phyloP scores from a whole-genome alignment of 768 basidiomycete genomes.

The Mycena leptocephala region DNA sequence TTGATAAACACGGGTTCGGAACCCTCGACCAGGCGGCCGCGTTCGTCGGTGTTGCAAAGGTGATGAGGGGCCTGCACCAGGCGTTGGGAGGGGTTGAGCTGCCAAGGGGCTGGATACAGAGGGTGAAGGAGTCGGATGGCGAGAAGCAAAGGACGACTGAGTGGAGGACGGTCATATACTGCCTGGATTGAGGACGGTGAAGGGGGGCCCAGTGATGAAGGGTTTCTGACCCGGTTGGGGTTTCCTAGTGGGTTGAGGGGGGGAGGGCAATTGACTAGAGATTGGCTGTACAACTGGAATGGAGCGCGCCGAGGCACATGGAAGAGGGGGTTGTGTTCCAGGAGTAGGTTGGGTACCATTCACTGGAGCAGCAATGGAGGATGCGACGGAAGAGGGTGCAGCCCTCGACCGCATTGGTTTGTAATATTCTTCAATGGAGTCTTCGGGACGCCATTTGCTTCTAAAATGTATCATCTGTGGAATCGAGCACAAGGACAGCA shows the following conservation, averaged over 20 bases:
- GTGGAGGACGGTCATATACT: conserved; percentile 33
- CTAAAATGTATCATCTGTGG: no score
- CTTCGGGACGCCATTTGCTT: conserved; percentile 68
- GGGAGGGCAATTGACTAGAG: conserved; percentile 8
- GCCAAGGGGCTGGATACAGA: conserved; percentile 1
- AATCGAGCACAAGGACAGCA: no score
- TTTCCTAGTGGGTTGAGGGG: not conserved
- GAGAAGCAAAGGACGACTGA: conserved; percentile 31
- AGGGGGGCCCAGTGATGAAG: conserved; percentile 28
- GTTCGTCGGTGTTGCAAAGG: conserved; percentile 51
- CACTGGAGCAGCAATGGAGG: conserved; percentile 13
- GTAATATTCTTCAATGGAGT: conserved; percentile 72
- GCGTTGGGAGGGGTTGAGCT: conserved; percentile 49
- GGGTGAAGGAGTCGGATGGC: conserved; percentile 20
- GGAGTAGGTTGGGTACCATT: conserved; percentile 38
- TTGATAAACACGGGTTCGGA: conserved; percentile 88
- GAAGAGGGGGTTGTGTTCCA: conserved; percentile 35
- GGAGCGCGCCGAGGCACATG: conserved; percentile 28
- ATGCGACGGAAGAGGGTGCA: no score
- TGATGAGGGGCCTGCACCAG: conserved; percentile 73
- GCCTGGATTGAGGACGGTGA: conserved; percentile 35
- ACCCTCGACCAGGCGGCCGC: conserved; percentile 80
- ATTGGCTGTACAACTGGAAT: conserved; percentile 35
- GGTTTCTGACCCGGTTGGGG: not conserved
- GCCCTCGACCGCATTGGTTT: conserved; percentile 47